Evolutionary conservation across 2,329 filamentous ascomycete genomes (phyloP).

Genomic region (Colletotrichum plurivorum): DNA sequence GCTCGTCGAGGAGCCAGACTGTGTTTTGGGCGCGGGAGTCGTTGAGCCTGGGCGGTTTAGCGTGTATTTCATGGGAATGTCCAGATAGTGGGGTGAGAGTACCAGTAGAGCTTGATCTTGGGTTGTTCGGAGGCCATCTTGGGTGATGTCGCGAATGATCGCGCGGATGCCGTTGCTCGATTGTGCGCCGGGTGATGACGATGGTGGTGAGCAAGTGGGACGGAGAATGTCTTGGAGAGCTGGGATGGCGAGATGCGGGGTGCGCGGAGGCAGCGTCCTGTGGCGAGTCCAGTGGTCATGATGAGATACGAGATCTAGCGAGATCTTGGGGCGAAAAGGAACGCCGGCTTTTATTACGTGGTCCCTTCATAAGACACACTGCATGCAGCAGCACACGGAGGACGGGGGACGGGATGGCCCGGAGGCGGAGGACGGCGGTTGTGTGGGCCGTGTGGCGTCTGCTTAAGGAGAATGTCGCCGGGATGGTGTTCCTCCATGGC

Average conservation of each 20-base stretch:
- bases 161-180: neutral
- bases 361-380: no score
- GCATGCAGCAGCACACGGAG: neutral
- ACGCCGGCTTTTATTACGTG: no score
- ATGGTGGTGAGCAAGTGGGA: neutral
- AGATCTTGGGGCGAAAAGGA: no score
- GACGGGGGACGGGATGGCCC: no score
- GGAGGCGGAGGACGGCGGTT: slow-evolving; percentile 3
- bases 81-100: neutral
- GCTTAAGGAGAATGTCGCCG: neutral
- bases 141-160: neutral
- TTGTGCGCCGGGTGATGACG: neutral
- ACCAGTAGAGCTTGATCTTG: slow-evolving; percentile 77
- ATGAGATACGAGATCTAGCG: neutral
- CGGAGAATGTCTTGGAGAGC: neutral
- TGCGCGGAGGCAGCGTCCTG: slow-evolving; percentile 1
- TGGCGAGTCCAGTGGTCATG: neutral
- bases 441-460: slow-evolving; percentile 1
- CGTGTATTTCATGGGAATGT: neutral
- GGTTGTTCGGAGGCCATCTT: slow-evolving; percentile 50
- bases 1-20: slow-evolving; percentile 88
- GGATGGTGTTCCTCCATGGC: neutral
- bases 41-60: slow-evolving; percentile 74
- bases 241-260: neutral
- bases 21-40: slow-evolving; percentile 86